phyloP scores from a whole-genome alignment of 2,329 filamentous ascomycete species.

The Microcyclosporella mali region DNA sequence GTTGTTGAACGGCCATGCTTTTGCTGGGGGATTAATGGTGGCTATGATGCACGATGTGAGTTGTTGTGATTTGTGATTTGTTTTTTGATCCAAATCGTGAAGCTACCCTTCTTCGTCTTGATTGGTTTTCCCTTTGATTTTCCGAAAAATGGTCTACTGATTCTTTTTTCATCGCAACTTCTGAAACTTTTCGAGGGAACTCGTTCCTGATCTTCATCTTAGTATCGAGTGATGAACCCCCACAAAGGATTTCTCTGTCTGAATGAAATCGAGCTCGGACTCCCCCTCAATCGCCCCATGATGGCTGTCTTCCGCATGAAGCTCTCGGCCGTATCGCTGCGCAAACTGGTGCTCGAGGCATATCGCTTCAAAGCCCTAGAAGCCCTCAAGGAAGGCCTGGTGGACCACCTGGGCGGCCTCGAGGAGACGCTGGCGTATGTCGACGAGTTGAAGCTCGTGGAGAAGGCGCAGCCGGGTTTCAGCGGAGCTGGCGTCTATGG shows the following conservation, averaged over 20 bases:
- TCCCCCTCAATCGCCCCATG: constrained; percentile 69
- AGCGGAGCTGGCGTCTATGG: constrained; percentile 61
- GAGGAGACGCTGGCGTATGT: constrained; percentile 59
- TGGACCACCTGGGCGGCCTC: constrained; percentile 61
- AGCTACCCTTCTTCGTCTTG: too few species aligned
- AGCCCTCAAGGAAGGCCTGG: constrained; percentile 60
- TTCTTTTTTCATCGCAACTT: too few species aligned
- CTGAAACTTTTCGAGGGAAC: too few species aligned
- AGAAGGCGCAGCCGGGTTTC: constrained; percentile 45
- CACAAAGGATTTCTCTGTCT: constrained; percentile 67
- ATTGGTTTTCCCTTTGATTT: too few species aligned
- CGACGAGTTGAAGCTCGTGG: constrained; percentile 51
- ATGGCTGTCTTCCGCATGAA: constrained; percentile 68
- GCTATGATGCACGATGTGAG: constrained; percentile 65
- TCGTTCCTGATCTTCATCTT: neutral
- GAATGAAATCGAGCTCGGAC: constrained; percentile 76
- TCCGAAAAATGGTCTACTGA: too few species aligned
- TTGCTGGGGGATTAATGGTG: constrained; percentile 75
- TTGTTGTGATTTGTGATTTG: too few species aligned
- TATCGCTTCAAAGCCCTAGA: constrained; percentile 58
- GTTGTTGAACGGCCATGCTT: constrained; percentile 73
- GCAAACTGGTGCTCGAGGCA: constrained; percentile 66
- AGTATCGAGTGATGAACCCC: constrained; percentile 69
- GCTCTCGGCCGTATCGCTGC: constrained; percentile 49
- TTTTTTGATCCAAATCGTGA: too few species aligned